Conservation (phyloP, 148 eudicot species). For the Mesembryanthemum crystallinum region DNA sequence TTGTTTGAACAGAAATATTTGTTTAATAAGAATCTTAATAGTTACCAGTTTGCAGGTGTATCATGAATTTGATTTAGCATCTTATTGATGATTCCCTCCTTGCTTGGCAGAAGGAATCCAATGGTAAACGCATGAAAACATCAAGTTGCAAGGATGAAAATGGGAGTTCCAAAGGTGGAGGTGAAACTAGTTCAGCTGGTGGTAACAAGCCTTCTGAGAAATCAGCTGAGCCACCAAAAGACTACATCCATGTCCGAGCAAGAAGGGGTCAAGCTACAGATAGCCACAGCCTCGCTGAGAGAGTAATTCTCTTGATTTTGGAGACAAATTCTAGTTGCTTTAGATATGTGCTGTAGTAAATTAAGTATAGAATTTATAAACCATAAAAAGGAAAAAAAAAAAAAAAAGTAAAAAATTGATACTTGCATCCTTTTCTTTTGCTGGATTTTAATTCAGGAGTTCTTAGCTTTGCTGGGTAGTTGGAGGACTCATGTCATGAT, state of each 20-base stretch:
- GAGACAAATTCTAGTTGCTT: conserved; percentile 1
- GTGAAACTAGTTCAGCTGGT: conserved; percentile 55
- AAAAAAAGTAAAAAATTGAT: neutral
- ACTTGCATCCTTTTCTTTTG: neutral
- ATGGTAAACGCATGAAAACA: conserved; percentile 54
- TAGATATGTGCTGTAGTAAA: neutral
- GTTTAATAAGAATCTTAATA: neutral
- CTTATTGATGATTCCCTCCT: conserved; percentile 9
- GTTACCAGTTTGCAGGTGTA: neutral
- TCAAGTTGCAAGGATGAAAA: conserved; percentile 48
- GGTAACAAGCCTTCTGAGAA: conserved; percentile 49
- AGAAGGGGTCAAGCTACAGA: conserved; percentile 99
- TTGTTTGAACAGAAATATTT: neutral
- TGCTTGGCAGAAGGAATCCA: conserved; percentile 46
- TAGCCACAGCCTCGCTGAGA: conserved; percentile 96
- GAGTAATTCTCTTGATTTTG: conserved; percentile 45
- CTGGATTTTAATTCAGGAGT: neutral
- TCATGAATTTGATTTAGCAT: neutral
- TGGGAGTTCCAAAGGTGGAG: conserved; percentile 48
- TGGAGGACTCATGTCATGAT: neutral
- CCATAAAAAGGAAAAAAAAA: no score
- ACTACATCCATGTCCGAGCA: conserved; percentile 95
- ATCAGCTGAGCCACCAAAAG: conserved; percentile 69
- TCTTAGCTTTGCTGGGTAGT: neutral
- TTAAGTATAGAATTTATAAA: neutral